Evolutionary conservation across 495 filamentous ascomycete species (phyloP), one percentile per base, ranked within the genome.

Genomic region (Aspergillus sclerotioniger): DNA sequence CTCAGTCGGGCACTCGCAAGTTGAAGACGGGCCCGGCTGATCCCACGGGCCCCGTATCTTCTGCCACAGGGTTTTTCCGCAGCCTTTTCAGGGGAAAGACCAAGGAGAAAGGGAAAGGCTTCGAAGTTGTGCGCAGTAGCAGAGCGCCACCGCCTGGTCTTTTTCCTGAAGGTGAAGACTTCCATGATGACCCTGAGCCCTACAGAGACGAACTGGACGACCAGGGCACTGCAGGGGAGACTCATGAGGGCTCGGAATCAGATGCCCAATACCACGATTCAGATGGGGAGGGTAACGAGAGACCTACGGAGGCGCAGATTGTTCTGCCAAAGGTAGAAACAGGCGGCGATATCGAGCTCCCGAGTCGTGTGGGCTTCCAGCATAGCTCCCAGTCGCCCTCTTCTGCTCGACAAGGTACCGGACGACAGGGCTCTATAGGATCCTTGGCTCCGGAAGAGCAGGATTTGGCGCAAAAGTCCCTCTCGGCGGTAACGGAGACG

Each of bases 21-120:
- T 76, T 96, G 51, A 90, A 92, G 63, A 98, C 94, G 3, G 95
- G 94, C 0, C 94, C 94, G 2, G 92, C 93, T 16, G 95, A 98
- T 73, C 94, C 94, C 6, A 96, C 92, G 33, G 87, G 91, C 0
- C 92, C 93, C 3, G 88, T 94, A 12, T 87, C 90, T 5, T 90
- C 88, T 8, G 92, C 94, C 2, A 87, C 90, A 3, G 90, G 91
- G 0, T 98, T 92, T 89, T 82, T 98, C 70, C 87, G 88, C 62
- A 80, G 80, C 35, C 72, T 96, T 32, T 82, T 96, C 56, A 85
- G 85, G 29, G 90, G 87, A 8, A 91, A 94, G 69, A 88, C 83
- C 3, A 96, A 94, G 62, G 91, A 94, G 44, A 94, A 83, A 51
- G 89, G 87, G 29, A 97, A 96, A 71, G 94, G 94, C 0, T 98